Conservation (phyloP, 805 yeast genomes). For the Monosporozyma yasuniensis region DNA sequence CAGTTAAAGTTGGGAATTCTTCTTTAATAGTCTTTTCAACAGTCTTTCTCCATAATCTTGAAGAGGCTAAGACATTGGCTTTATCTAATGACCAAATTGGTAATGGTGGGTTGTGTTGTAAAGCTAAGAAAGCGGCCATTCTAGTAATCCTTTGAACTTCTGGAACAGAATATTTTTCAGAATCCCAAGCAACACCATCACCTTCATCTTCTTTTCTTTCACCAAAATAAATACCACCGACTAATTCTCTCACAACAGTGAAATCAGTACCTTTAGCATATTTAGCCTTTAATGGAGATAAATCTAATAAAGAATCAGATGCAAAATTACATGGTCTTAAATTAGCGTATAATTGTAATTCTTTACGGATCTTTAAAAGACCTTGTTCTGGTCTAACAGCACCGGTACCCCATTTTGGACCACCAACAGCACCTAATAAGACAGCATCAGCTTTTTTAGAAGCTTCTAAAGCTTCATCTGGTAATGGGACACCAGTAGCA, state of each 20-base stretch:
- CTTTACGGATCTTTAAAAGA: constrained; percentile 86
- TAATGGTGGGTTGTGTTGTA: constrained; percentile 86
- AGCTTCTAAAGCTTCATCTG: constrained; percentile 75
- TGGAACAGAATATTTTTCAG: constrained; percentile 82
- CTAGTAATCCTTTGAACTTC: constrained; percentile 94
- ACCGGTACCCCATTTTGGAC: constrained; percentile 99
- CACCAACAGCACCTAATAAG: constrained; percentile 96
- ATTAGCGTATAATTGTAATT: constrained; percentile 87
- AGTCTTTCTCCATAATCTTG: constrained; percentile 92
- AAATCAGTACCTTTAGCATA: constrained; percentile 86
- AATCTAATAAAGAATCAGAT: constrained; percentile 68
- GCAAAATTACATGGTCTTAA: constrained; percentile 94
- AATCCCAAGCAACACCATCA: constrained; percentile 80
- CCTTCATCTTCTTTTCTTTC: constrained; percentile 90
- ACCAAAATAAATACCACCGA: constrained; percentile 97
- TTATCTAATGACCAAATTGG: constrained; percentile 96
- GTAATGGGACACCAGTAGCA: constrained; percentile 87
- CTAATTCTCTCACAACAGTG: constrained; percentile 89
- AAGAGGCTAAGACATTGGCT: constrained; percentile 94
- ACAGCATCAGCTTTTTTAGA: constrained; percentile 88
- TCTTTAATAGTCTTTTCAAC: constrained; percentile 74
- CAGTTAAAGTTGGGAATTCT: constrained; percentile 82
- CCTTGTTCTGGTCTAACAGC: constrained; percentile 97
- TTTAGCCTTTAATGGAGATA: constrained; percentile 82
- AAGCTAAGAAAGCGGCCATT: constrained; percentile 96